Percentiles rank a stretch among this genome's conserved stretches.
Evolutionary conservation across 2,329 filamentous ascomycete species (phyloP).

Genomic region (Colletotrichum shisoi): DNA sequence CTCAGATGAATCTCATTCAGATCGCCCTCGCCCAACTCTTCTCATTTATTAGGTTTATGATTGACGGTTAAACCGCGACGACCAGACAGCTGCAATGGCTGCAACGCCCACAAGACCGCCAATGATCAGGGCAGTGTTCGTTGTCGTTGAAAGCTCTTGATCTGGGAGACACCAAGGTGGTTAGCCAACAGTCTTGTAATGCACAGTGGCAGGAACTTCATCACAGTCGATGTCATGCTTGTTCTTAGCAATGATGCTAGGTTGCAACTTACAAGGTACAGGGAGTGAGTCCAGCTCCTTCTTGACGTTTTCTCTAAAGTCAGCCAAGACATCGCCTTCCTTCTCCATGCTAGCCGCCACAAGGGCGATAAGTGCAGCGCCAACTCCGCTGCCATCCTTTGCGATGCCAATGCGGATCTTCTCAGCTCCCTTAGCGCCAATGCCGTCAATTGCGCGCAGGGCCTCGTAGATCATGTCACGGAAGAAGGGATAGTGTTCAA

Average conservation of each 20-base stretch:
- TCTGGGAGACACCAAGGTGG: constrained; percentile 38
- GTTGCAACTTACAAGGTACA: constrained; percentile 44
- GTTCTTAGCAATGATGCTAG: not conserved
- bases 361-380: constrained; percentile 91
- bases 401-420: constrained; percentile 93
- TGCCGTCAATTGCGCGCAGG: constrained; percentile 75
- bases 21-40: not conserved
- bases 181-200: constrained; percentile 41
- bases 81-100: constrained; percentile 44
- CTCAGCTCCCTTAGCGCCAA: constrained; percentile 80
- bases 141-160: constrained; percentile 45
- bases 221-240: constrained; percentile 41
- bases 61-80: constrained; percentile 33
- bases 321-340: constrained; percentile 53
- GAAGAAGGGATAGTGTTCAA: constrained; percentile 96
- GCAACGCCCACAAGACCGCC: constrained; percentile 50
- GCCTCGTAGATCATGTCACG: constrained; percentile 87
- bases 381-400: constrained; percentile 95
- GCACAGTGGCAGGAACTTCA: constrained; percentile 26
- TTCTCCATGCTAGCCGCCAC: constrained; percentile 77
- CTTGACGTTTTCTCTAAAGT: constrained; percentile 53
- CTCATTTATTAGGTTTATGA: constrained; percentile 6
- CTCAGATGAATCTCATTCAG: not conserved
- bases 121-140: constrained; percentile 46
- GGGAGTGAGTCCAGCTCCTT: constrained; percentile 48